Conservation (phyloP, 345 rosid genomes). For the Leavenworthia alabamica region DNA sequence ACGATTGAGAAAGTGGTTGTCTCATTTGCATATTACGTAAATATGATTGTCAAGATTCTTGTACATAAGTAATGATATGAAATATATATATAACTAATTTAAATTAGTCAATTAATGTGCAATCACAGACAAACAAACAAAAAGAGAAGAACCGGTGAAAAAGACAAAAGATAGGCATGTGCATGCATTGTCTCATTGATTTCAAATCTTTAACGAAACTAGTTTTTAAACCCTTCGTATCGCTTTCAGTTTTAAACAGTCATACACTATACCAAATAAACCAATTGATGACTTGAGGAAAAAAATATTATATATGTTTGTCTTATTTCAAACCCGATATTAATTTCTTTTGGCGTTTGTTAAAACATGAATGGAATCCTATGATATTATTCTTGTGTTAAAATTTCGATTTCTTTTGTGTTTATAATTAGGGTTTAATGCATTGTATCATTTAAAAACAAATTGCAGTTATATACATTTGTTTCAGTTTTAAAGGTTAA, state of each 20-base stretch:
- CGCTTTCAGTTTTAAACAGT: constrained; percentile 5
- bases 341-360: constrained; percentile 8
- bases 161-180: constrained; percentile 14
- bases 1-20: not conserved
- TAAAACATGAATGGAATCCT: constrained; percentile 18
- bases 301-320: not conserved
- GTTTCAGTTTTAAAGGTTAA: not conserved
- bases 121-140: constrained; percentile 1
- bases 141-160: not conserved
- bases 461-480: not conserved
- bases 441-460: not conserved
- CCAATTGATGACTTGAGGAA: not conserved
- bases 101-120: not conserved
- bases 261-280: constrained; percentile 1
- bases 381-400: not conserved
- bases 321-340: not conserved
- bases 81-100: not conserved
- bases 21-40: constrained; percentile 14
- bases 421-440: not conserved
- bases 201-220: not conserved
- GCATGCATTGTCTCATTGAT: constrained; percentile 10
- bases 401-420: not conserved
- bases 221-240: not conserved
- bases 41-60: too few relatives aligned
- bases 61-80: too few relatives aligned